Evolutionary conservation across 352 stramenopile genomes (phyloP).

Genomic region (Ophiocytium majus): DNA sequence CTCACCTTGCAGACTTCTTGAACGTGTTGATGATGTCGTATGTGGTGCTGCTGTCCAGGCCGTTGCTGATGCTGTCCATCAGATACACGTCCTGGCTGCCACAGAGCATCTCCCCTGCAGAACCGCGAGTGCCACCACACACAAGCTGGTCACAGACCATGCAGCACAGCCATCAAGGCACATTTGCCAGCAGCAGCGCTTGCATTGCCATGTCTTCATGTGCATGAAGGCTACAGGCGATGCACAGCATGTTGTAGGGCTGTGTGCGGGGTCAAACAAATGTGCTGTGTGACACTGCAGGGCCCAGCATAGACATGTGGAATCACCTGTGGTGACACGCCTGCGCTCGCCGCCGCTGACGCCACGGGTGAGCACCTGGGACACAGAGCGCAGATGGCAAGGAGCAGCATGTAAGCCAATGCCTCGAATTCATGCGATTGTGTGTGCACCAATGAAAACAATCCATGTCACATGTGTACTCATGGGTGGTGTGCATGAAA

Average conservation of each 20-base stretch:
- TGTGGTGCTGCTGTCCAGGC: conserved; percentile 82
- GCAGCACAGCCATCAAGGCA: conserved; percentile 10
- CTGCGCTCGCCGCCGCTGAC: conserved; percentile 72
- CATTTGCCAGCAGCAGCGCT: neutral
- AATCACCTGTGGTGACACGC: conserved; percentile 69
- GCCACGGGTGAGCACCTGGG: conserved; percentile 65
- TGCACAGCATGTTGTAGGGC: too few species aligned
- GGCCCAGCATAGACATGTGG: too few species aligned
- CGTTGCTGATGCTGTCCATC: conserved; percentile 86
- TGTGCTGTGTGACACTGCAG: too few species aligned
- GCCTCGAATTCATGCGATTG: too few species aligned
- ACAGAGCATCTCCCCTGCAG: conserved; percentile 86
- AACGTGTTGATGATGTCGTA: conserved; percentile 79
- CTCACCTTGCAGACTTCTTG: too few species aligned
- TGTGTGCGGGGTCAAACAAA: too few species aligned
- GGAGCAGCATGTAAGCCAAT: too few species aligned
- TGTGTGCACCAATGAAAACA: too few species aligned
- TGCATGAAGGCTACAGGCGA: too few species aligned
- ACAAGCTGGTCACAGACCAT: neutral
- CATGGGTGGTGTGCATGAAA: too few species aligned
- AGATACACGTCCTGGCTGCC: conserved; percentile 70
- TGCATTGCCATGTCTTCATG: neutral
- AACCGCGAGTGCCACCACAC: conserved; percentile 14
- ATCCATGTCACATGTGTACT: too few species aligned
- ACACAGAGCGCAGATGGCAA: too few species aligned